Conservation (phyloP, 495 filamentous ascomycete genomes). For the Bathelium albidoporum region DNA sequence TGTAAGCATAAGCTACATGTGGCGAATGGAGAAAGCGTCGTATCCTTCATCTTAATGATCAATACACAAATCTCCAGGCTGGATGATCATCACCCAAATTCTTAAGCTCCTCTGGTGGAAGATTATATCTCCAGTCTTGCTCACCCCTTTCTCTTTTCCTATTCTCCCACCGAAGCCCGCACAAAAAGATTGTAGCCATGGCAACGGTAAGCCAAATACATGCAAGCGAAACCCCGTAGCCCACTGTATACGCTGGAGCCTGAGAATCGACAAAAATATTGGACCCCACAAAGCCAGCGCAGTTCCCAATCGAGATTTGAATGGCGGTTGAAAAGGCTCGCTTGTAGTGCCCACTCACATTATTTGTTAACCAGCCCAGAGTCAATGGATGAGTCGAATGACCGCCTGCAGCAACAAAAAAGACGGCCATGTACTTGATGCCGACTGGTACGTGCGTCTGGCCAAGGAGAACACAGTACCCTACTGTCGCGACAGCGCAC, state of each 20-base stretch:
- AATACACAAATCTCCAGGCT: conserved; percentile 35
- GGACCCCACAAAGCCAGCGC: conserved; percentile 6
- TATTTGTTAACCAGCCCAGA: conserved; percentile 8
- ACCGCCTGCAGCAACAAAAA: conserved; percentile 10
- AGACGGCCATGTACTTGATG: conserved; percentile 15
- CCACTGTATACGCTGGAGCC: conserved; percentile 28
- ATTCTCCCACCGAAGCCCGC: conserved; percentile 29
- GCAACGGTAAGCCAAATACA: conserved; percentile 41
- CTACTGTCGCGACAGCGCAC: conserved; percentile 21
- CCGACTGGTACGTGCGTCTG: conserved; percentile 13
- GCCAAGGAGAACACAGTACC: conserved; percentile 26
- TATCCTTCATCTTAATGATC: too few relatives aligned
- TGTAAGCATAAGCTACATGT: too few relatives aligned
- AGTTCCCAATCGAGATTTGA: conserved; percentile 9
- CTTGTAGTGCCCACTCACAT: conserved; percentile 9
- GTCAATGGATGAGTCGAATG: conserved; percentile 7
- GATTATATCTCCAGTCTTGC: conserved; percentile 34
- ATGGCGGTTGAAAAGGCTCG: conserved; percentile 10
- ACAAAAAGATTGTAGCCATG: conserved; percentile 32
- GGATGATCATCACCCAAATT: conserved; percentile 54
- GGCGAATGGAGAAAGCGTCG: too few relatives aligned
- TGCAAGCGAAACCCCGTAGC: conserved; percentile 30
- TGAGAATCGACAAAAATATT: conserved; percentile 23
- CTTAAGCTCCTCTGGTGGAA: conserved; percentile 38
- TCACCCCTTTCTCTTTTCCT: conserved; percentile 34